These are phyloP conservation scores for Mortierella sp. DNA, from an alignment of 371 early-diverging fungal genomes.

Conservation along the genomic window DNA sequence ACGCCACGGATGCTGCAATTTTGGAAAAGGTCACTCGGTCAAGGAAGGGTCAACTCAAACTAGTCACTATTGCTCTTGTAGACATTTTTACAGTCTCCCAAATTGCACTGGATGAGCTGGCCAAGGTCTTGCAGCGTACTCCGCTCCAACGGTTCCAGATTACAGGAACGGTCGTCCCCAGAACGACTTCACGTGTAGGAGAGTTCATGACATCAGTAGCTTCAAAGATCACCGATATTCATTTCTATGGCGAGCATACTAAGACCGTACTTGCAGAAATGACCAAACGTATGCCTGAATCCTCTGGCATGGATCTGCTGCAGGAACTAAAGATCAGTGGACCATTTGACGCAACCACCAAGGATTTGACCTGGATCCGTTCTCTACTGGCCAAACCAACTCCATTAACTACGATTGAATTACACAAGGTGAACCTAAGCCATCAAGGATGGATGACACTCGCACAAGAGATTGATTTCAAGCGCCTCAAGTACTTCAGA, in stretches of 20 bases:
- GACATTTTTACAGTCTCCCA: conserved; percentile 20
- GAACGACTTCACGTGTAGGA: conserved; percentile 18
- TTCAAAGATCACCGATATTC: conserved; percentile 30
- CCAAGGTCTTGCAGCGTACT: conserved; percentile 26
- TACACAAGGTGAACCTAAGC: conserved; percentile 37
- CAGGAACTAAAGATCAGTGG: conserved; percentile 28
- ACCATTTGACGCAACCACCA: conserved; percentile 34
- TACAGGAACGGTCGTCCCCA: conserved; percentile 23
- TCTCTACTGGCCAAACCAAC: conserved; percentile 23
- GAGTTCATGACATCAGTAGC: conserved; percentile 40
- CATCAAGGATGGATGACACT: conserved; percentile 53
- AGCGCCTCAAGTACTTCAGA: conserved; percentile 26
- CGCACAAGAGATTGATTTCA: conserved; percentile 39
- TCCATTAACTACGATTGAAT: conserved; percentile 34
- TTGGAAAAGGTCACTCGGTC: conserved; percentile 44
- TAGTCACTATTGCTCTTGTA: conserved; percentile 22
- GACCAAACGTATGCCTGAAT: conserved; percentile 32
- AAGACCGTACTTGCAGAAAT: conserved; percentile 24
- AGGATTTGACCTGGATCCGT: conserved; percentile 42
- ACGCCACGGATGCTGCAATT: conserved; percentile 28
- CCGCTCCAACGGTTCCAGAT: conserved; percentile 22
- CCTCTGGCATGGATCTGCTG: conserved; percentile 22
- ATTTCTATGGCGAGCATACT: conserved; percentile 31
- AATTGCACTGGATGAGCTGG: conserved; percentile 27
- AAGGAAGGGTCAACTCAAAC: conserved; percentile 38